Percentiles rank a stretch among this genome's conserved stretches.
Evolutionary conservation across 1,139 yeast species (phyloP).

Genomic region (Meyerozyma guilliermondii): DNA sequence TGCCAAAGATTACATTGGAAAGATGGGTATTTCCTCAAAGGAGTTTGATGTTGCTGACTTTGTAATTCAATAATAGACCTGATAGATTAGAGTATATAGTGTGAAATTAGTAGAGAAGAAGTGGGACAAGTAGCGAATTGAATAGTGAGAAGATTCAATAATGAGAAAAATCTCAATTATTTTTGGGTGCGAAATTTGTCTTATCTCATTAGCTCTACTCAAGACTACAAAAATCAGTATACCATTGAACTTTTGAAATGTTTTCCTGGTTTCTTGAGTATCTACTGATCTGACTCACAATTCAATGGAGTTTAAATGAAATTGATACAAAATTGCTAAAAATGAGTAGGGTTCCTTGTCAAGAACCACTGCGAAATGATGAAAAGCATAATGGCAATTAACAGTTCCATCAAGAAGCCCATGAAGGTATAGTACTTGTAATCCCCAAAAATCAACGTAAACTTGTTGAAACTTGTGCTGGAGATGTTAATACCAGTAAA

Average conservation of each 20-base stretch:
- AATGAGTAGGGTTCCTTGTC: background rate
- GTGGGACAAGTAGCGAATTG: too few relatives aligned
- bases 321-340: too few relatives aligned
- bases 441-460: constrained; percentile 15
- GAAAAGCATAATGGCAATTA: background rate
- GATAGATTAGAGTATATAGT: constrained; percentile 1
- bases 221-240: too few relatives aligned
- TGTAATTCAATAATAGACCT: constrained; percentile 11
- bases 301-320: too few relatives aligned
- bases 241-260: too few relatives aligned
- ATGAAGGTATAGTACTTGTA: constrained; percentile 17
- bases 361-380: constrained; percentile 1
- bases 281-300: too few relatives aligned
- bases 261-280: too few relatives aligned
- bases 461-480: constrained; percentile 5
- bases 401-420: constrained; percentile 7
- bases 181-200: too few relatives aligned
- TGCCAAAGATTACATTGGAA: constrained; percentile 54
- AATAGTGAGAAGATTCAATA: too few relatives aligned
- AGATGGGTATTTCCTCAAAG: constrained; percentile 47
- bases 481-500: constrained; percentile 12
- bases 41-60: constrained; percentile 32
- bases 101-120: background rate
- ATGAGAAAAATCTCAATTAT: too few relatives aligned
- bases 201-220: too few relatives aligned